Base-by-base conservation (phyloP, 192 early-diverging fungal species). In the Borealophlyctis nickersoniae region DNA sequence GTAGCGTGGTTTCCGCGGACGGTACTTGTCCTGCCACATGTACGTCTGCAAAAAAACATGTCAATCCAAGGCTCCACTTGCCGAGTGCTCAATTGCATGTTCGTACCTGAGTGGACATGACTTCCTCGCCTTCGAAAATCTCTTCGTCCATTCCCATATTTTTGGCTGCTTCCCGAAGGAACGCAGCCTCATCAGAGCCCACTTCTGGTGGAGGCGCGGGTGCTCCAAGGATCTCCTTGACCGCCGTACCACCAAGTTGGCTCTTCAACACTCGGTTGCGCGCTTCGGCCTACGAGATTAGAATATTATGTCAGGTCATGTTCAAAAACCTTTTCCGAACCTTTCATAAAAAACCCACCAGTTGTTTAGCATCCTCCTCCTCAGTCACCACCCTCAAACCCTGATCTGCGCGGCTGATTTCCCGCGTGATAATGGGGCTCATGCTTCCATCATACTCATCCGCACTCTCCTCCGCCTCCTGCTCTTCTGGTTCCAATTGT, bases 1-100 rank as follows among this genome's bases (percentile, higher is more conserved):
- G 79, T 90, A 99, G 60, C 91, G 81, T 24, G 96, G 95, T 70
- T 95, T 96, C 33, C 95, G 85, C 30, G 95, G 95, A 30, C 93
- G 77, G 71, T 98, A 95, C 73, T 96, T 95, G 75, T 96, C 93
- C 22, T 75, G 73, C 74, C 75, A 78, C 52, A 77, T 58, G 35
- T 76, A 78, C 28, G 68, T 67, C 34, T 75, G 49, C 23, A 80
- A 69, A 1, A 31, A 54, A 56, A 56, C 78, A 81, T 69, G 71
- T 76, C 69, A 63, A 77, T 64, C n/a, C n/a, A n/a, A n/a, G n/a
- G n/a, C n/a, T n/a, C n/a, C n/a, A n/a, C n/a, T n/a, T n/a, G n/a
- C n/a, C n/a, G n/a, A n/a, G n/a, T n/a, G n/a, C n/a, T n/a, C n/a
- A n/a, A 45, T 45, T 19, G 19, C 7, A 45, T 13, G 39, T 19